Evolutionary conservation across 2,329 filamentous ascomycete genomes (phyloP), one percentile per base, ranked within the genome.

Genomic region (Fusarium falciforme): DNA sequence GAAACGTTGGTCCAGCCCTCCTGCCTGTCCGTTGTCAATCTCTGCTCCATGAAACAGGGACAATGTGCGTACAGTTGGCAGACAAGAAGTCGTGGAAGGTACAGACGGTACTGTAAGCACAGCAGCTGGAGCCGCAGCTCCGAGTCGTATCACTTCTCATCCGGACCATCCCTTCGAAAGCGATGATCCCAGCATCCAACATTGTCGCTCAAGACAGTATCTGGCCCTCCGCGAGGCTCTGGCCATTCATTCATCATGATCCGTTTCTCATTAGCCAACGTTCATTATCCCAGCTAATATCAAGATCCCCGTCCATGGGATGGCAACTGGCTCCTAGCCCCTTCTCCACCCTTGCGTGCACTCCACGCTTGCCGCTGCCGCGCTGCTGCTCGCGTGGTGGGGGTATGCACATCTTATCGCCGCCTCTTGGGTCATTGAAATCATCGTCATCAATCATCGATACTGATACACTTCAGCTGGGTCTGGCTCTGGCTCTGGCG

Each of bases 181-280:
- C 68, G 70, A 74, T 59, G 71, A 72, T 74, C 68, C 73, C 38
- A 64, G 54, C 65, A 58, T 55, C 40, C 61, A 58, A 38, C 38
- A 29, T 49, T n/a, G 42, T 49, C 49, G 33, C 57, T 55, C 62
- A 25, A 25, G 44, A 49, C 62, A 49, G 38, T 60, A 66, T 57
- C 38, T 55, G 27, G n/a, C 55, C 58, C 16, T 29, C 36, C 10
- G 17, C 11, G 22, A 25, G 36, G 31, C 57, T 68, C 61, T 54
- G 59, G 58, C 70, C 69, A 75, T 74, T 70, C 44, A 70, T 49
- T 38, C 57, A 47, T 49, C 68, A 68, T 68, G 72, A 67, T 70
- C 63, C 36, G 52, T 73, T 74, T 74, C 72, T 75, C 44, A 74
- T 74, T 74, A 74, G 72, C 72, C 72, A 74, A 74, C 72, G 31